Evolutionary conservation across 164 flowering plant species (phyloP), one percentile per base, ranked within the genome.

Genomic region (Dillenia suffruticosa): DNA sequence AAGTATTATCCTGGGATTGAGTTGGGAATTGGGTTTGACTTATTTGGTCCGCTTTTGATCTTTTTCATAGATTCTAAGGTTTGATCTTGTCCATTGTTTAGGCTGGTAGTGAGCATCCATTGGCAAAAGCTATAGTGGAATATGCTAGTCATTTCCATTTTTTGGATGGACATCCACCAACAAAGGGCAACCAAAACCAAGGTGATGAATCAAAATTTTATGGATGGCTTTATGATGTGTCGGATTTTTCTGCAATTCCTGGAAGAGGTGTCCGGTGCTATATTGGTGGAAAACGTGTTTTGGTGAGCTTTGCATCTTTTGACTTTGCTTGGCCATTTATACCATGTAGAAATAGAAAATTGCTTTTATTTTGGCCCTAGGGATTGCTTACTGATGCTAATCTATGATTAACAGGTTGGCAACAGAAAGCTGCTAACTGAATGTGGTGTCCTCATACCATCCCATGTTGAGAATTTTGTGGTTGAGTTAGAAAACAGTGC

Each of bases 61-160:
- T 32, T 32, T 32, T 32, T 32, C 40, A 32, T 32, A 7, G 40
- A 32, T 32, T 32, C 40, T 32, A 32, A 32, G 40, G 40, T 32
- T 5, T 32, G 6, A 32, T 32, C 6, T 32, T 32, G 40, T 32
- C 40, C 50, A 43, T 76, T 40, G 15, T 46, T 48, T 69, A 95
- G 99, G 94, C 92, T 57, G 82, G 94, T 81, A 95, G 99, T 74
- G 99, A 95, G 70, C 99, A 95, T 57, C 99, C 99, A 57, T 64
- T 95, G 72, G 97, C 75, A 19, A 90, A 79, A 79, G 99, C 99
- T 44, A 73, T 90, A 46, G 71, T 85, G 55, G 89, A 85, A 56
- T 90, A 95, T 74, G 96, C 98, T 5, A 84, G 85, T 40, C 99
- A 95, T 81, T 95, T 86, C 69, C 99, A 90, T 79, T 90, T 90